phyloP scores from a whole-genome alignment of 225 moss, liverwort and hornwort genomes.

The Sphagnum tenellum region DNA sequence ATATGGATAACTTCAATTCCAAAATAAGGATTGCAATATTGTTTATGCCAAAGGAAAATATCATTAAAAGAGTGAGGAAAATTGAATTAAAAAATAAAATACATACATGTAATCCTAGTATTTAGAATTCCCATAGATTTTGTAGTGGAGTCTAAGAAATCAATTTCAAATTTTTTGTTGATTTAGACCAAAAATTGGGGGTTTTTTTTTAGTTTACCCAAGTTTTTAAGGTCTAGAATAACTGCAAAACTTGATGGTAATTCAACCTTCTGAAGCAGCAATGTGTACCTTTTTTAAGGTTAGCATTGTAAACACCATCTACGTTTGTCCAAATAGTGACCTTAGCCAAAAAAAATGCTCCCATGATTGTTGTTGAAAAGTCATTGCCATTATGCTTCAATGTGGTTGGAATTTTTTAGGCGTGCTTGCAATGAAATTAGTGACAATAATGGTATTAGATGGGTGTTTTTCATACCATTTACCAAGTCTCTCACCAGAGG shows the following conservation, averaged over 20 bases:
- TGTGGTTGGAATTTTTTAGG: constrained; percentile 71
- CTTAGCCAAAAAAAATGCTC: constrained; percentile 65
- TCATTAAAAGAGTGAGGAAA: too few relatives aligned
- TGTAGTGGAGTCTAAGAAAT: too few relatives aligned
- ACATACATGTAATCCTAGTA: too few relatives aligned
- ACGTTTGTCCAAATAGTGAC: constrained; percentile 99
- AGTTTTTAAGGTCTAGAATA: too few relatives aligned
- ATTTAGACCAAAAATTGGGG: too few relatives aligned
- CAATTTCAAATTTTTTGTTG: too few relatives aligned
- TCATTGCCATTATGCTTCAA: constrained; percentile 97
- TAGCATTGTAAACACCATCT: constrained; percentile 89
- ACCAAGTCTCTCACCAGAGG: constrained; percentile 55
- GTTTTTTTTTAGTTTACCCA: too few relatives aligned
- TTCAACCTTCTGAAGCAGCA: too few relatives aligned
- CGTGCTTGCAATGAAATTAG: constrained; percentile 95
- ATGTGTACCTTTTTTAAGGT: constrained; percentile 78
- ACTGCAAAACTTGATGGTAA: too few relatives aligned
- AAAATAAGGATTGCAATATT: background rate
- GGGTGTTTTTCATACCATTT: constrained; percentile 79
- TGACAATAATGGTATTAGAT: constrained; percentile 76
- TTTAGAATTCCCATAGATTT: too few relatives aligned
- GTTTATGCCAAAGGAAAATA: too few relatives aligned
- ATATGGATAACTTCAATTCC: background rate
- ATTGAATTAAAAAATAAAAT: too few relatives aligned
- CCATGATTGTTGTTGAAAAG: constrained; percentile 92